These are phyloP conservation scores for Xylariaceae sp. DNA, from an alignment of 2,329 filamentous ascomycete species.

Conservation along the genomic window DNA sequence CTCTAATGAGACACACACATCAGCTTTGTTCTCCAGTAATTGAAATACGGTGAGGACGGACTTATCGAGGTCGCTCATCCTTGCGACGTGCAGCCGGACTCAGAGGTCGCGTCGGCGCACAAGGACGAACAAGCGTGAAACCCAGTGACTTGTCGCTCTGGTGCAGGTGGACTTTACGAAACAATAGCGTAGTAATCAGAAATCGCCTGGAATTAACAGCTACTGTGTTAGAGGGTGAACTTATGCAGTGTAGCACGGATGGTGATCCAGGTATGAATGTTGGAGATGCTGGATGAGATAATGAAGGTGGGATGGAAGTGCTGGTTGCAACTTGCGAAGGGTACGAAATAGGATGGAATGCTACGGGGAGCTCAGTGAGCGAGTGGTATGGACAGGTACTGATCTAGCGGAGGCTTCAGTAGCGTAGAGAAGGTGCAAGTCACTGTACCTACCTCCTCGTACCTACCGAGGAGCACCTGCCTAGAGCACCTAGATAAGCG, in stretches of 20 bases:
- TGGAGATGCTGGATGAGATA: background rate
- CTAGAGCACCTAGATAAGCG: background rate
- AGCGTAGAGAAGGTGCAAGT: background rate
- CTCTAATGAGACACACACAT: constrained; percentile 47
- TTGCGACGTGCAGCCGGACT: constrained; percentile 16
- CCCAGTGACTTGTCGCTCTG: constrained; percentile 1
- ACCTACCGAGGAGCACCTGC: background rate
- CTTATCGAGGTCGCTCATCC: constrained; percentile 93
- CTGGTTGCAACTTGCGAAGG: background rate
- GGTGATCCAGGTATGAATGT: background rate
- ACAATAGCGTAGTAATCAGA: background rate
- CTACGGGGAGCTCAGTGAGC: too few species aligned
- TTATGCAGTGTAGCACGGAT: too few species aligned
- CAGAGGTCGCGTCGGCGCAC: constrained; percentile 7
- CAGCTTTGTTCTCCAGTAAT: constrained; percentile 7
- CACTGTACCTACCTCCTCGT: background rate
- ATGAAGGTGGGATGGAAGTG: background rate
- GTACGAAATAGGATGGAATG: too few species aligned
- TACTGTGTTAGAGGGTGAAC: background rate
- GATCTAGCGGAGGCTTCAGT: too few species aligned
- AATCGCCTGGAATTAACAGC: background rate
- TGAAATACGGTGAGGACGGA: constrained; percentile 36
- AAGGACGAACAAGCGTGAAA: constrained; percentile 5
- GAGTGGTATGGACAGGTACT: too few species aligned
- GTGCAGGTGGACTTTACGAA: background rate